A percentile compares a stretch with the other conserved stretches of the same genome.
These are phyloP conservation scores for Achaetomium macrosporum DNA, from an alignment of 2,329 filamentous ascomycete species.

Conservation along the genomic window DNA sequence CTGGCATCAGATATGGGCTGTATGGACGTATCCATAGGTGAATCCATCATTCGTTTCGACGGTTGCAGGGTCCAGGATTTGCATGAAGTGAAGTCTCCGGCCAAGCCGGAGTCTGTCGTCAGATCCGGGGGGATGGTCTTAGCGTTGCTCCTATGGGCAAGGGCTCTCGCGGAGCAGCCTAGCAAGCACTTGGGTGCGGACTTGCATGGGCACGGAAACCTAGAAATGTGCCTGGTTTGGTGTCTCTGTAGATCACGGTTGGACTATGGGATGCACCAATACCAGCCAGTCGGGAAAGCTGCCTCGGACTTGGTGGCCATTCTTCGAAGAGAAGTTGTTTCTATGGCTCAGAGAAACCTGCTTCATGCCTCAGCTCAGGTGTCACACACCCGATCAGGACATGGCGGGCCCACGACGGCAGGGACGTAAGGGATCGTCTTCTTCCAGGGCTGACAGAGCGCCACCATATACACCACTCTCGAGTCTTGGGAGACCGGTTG, in stretches of 20 bases:
- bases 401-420: too few species aligned
- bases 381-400: too few species aligned
- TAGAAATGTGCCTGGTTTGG: too few species aligned
- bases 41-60: neutral
- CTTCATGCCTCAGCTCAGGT: too few species aligned
- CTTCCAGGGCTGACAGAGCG: conserved; percentile 19
- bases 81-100: conserved; percentile 15
- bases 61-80: neutral
- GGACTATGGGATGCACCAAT: too few species aligned
- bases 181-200: neutral
- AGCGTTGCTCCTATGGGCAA: conserved; percentile 8
- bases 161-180: neutral
- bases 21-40: too few species aligned
- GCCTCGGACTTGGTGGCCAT: too few species aligned
- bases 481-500: conserved; percentile 14
- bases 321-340: too few species aligned
- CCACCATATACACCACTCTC: neutral
- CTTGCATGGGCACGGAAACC: too few species aligned
- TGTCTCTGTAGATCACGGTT: too few species aligned
- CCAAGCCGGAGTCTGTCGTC: conserved; percentile 3
- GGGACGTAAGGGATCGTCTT: neutral
- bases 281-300: too few species aligned
- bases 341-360: too few species aligned
- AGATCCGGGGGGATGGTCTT: conserved; percentile 9
- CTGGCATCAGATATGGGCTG: neutral